Base-by-base conservation (phyloP, 768 basidiomycete species). In the Lactarius trivialis region DNA sequence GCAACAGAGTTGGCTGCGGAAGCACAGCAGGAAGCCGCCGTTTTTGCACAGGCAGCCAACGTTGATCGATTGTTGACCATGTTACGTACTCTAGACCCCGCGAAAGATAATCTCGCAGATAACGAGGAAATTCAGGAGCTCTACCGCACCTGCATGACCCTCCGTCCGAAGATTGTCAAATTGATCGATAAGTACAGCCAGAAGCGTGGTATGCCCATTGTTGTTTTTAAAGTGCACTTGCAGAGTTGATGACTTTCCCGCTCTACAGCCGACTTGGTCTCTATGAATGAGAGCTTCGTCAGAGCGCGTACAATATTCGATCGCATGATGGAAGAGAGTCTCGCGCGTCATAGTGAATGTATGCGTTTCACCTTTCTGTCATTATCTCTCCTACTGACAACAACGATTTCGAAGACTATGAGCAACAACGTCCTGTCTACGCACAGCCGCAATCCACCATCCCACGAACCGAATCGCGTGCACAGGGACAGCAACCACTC, bases 141-240 rank as follows among this genome's bases (percentile, higher is more conserved):
- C 55, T 98, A 98, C 74, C 84, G 93, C 48, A 84, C 86, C 26
- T 88, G 89, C 69, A 94, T 98, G 86, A 81, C 86, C 4, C 74
- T 97, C 43, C 81, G 95, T 50, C 94, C 94, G 7, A 95, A 93
- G 79, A 96, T 98, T 65, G 94, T 97, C 64, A 93, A 94, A 70
- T 75, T 98, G 58, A 97, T 98, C 65, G 93, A 97, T 72, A 97
- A 94, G 77, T 98, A 98, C 71, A 93, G 89, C 68, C 93, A 96
- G 77, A 97, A 98, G 76, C 81, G 93, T 75, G 82, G 80, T 83
- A 58, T 57, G 74, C 14, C 21, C 21, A 14, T 5, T 33, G 34
- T 36, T 21, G 34, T 36, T 21, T 19, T 56, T 57, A 3, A n/a
- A 19, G 65, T 17, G 54, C 17, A 39, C 58, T 53, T 4, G 30